These are phyloP conservation scores for Paramecium biaurelia DNA, from an alignment of 73 alveolate species.

Conservation along the genomic window DNA sequence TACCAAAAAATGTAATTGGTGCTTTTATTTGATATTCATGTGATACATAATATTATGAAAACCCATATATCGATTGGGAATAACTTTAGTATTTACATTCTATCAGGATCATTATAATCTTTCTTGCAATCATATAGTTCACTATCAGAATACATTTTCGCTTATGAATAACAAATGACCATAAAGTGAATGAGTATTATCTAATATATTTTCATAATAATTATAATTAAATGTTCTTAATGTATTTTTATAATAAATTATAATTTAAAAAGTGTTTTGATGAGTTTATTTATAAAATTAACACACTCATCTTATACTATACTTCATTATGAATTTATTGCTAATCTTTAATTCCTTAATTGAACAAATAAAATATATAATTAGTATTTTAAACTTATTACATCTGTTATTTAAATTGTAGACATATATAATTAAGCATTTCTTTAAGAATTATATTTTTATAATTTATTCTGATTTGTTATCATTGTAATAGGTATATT, in stretches of 20 bases:
- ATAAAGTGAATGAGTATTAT: background rate
- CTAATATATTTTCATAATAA: background rate
- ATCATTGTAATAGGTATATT: no score
- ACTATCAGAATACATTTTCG: background rate
- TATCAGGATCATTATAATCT: background rate
- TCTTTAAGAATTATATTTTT: no score
- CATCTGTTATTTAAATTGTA: no score
- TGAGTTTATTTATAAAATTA: no score
- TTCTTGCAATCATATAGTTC: background rate
- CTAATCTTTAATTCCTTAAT: no score
- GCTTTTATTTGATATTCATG: background rate
- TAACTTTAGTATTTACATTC: background rate
- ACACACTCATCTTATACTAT: no score
- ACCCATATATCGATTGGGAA: slow-evolving; percentile 13
- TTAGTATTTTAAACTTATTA: no score
- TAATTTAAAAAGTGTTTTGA: no score
- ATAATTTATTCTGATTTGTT: no score
- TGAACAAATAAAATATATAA: no score
- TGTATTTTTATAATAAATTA: background rate
- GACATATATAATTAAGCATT: no score
- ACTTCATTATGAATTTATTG: no score
- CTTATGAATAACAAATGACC: background rate
- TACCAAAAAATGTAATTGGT: background rate
- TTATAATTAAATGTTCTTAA: background rate
- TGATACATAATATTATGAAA: background rate